Percentiles rank a stretch among this genome's conserved stretches.
These are phyloP conservation scores for Ampelocalamus luodianensis DNA, from an alignment of 176 grass and related monocot genomes.

Conservation along the genomic window DNA sequence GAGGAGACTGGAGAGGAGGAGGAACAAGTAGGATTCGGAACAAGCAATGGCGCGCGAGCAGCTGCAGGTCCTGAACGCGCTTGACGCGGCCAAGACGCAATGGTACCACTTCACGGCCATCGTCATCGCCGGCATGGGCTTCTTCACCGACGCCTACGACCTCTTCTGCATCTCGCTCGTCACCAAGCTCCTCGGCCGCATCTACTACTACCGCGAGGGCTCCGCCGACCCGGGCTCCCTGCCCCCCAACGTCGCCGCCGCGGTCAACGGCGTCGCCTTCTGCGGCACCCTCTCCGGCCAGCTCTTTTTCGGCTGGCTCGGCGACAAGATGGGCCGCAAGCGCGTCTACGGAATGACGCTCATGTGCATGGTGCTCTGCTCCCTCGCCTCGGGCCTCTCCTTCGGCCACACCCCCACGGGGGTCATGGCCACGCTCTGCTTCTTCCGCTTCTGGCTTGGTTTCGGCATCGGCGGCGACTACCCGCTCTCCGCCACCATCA, in stretches of 20 bases:
- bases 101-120: conserved; percentile 82
- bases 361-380: conserved; percentile 65
- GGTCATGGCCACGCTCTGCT: conserved; percentile 70
- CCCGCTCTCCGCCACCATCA: conserved; percentile 83
- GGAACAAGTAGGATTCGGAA: no score
- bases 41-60: conserved; percentile 24
- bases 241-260: conserved; percentile 58
- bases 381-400: conserved; percentile 62
- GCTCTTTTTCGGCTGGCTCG: conserved; percentile 89
- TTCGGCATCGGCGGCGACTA: conserved; percentile 89
- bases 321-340: conserved; percentile 74
- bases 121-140: conserved; percentile 87
- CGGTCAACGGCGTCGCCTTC: conserved; percentile 72
- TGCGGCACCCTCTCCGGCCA: conserved; percentile 72
- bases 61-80: conserved; percentile 58
- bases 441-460: conserved; percentile 94
- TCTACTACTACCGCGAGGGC: conserved; percentile 56
- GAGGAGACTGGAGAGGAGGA: no score
- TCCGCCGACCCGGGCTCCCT: conserved; percentile 34
- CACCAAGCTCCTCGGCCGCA: conserved; percentile 67
- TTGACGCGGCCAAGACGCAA: conserved; percentile 82
- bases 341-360: conserved; percentile 57
- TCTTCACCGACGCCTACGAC: conserved; percentile 93
- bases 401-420: conserved; percentile 43
- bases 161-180: conserved; percentile 84